Evolutionary conservation across 495 filamentous ascomycete genomes (phyloP).

Genomic region (Talaromyces stipitatus): DNA sequence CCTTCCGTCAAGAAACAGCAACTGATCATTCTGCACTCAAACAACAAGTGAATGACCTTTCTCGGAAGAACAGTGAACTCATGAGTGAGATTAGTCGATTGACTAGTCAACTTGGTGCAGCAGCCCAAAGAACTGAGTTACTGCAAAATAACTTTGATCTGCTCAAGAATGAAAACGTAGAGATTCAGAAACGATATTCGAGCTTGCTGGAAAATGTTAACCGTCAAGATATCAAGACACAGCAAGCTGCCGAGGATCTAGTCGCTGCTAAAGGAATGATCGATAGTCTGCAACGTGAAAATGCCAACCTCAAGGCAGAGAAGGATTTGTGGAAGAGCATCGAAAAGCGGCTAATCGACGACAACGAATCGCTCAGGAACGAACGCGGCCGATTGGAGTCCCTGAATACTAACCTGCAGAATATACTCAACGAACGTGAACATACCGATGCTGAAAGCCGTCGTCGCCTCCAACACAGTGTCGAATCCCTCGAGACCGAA

Average conservation of each 20-base stretch:
- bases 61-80: slow-evolving; percentile 70
- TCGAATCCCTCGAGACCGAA: slow-evolving; percentile 72
- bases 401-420: slow-evolving; percentile 72
- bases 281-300: slow-evolving; percentile 86
- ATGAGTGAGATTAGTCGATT: slow-evolving; percentile 68
- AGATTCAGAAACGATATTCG: slow-evolving; percentile 74
- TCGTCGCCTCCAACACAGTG: slow-evolving; percentile 65
- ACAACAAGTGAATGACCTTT: slow-evolving; percentile 76
- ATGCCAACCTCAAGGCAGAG: slow-evolving; percentile 86
- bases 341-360: slow-evolving; percentile 75
- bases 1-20: slow-evolving; percentile 75
- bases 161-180: slow-evolving; percentile 72
- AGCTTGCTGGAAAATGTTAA: slow-evolving; percentile 70
- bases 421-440: slow-evolving; percentile 82
- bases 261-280: slow-evolving; percentile 73
- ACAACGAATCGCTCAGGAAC: slow-evolving; percentile 75
- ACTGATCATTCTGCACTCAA: slow-evolving; percentile 73
- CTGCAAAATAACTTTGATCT: slow-evolving; percentile 81
- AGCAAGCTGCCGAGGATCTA: slow-evolving; percentile 88
- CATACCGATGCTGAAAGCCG: slow-evolving; percentile 73
- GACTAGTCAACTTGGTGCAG: slow-evolving; percentile 74
- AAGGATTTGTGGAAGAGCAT: slow-evolving; percentile 88
- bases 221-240: slow-evolving; percentile 80
- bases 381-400: slow-evolving; percentile 76
- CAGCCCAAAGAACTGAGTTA: slow-evolving; percentile 77